These are phyloP conservation scores for Lecanicillium sp. DNA, from an alignment of 2,329 filamentous ascomycete genomes.

Conservation along the genomic window DNA sequence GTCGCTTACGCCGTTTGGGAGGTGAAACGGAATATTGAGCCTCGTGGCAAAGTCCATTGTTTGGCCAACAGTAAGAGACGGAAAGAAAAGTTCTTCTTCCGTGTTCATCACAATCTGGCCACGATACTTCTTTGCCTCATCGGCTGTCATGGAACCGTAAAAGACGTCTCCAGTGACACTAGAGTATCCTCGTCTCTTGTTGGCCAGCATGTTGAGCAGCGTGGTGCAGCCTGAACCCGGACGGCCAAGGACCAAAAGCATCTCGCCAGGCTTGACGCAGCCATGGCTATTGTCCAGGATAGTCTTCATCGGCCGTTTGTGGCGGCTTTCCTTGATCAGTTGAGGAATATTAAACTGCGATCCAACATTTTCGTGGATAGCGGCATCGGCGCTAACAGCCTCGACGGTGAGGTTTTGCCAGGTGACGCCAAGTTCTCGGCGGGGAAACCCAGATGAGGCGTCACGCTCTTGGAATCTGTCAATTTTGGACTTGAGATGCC, in stretches of 20 bases:
- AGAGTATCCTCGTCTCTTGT: constrained; percentile 52
- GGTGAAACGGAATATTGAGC: constrained; percentile 45
- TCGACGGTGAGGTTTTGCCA: constrained; percentile 59
- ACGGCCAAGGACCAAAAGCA: constrained; percentile 61
- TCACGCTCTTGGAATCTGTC: constrained; percentile 34
- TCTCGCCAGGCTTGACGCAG: constrained; percentile 65
- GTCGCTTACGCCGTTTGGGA: constrained; percentile 34
- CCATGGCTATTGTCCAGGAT: constrained; percentile 60
- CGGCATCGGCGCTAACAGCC: constrained; percentile 52
- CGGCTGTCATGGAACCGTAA: constrained; percentile 44
- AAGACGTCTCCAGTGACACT: constrained; percentile 50
- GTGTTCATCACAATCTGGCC: constrained; percentile 63
- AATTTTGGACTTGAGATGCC: constrained; percentile 41
- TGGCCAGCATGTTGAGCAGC: constrained; percentile 61
- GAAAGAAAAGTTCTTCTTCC: constrained; percentile 58
- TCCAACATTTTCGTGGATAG: constrained; percentile 57
- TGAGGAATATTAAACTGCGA: constrained; percentile 50
- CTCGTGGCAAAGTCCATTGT: constrained; percentile 64
- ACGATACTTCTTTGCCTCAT: constrained; percentile 40
- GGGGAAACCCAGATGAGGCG: constrained; percentile 35
- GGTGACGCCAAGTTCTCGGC: constrained; percentile 51
- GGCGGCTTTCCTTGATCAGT: constrained; percentile 42
- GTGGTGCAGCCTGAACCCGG: constrained; percentile 66
- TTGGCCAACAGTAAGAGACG: constrained; percentile 61
- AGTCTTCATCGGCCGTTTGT: constrained; percentile 52